Conservation (phyloP, 2,329 filamentous ascomycete genomes). For the Colletotrichum horii region DNA sequence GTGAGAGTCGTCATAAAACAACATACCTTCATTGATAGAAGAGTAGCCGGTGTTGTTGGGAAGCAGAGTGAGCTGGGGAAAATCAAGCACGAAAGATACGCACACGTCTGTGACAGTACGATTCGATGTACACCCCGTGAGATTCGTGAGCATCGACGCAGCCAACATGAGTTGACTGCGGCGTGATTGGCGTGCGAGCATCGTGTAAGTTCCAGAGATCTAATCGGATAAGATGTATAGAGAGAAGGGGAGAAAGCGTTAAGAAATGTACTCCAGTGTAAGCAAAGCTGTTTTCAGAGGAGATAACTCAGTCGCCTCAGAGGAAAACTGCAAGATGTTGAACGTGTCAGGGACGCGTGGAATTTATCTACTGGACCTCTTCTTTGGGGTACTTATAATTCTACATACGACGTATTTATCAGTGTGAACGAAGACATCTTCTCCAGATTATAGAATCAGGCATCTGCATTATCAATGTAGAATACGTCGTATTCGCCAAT, state of each 20-base stretch:
- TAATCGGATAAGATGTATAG: rapidly evolving
- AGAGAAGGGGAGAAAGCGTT: neutral
- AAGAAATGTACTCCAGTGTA: neutral
- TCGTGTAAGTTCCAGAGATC: neutral
- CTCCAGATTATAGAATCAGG: neutral
- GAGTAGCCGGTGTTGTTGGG: neutral
- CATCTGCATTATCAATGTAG: neutral
- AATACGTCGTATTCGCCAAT: neutral
- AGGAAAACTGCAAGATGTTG: neutral
- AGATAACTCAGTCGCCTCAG: neutral
- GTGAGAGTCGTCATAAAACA: neutral
- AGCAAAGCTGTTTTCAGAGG: neutral
- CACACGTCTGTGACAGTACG: neutral
- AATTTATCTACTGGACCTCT: neutral
- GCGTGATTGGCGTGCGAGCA: neutral
- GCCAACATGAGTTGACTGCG: neutral
- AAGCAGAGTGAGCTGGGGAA: neutral
- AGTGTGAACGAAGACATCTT: neutral
- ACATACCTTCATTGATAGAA: neutral
- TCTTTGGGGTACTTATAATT: neutral
- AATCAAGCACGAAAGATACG: neutral
- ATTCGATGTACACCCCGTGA: neutral
- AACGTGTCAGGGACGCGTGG: neutral
- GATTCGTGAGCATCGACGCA: neutral
- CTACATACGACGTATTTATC: neutral